These are phyloP conservation scores for Talinum fruticosum DNA, from an alignment of 148 eudicot genomes.

Conservation along the genomic window DNA sequence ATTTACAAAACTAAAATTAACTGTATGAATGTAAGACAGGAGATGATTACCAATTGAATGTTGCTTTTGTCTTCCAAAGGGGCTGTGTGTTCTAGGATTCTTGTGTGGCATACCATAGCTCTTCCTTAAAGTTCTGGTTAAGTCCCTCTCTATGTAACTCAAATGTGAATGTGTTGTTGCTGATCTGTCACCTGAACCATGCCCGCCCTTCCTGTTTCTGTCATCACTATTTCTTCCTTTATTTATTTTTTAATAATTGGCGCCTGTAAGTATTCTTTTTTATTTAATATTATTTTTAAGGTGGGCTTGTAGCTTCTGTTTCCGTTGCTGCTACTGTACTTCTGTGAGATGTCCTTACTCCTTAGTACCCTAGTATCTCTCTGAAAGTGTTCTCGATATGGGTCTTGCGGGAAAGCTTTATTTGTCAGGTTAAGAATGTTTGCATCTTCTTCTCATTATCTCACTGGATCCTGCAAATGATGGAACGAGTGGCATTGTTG, in stretches of 20 bases:
- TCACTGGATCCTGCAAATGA: neutral
- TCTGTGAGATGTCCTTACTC: neutral
- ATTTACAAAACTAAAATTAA: no score
- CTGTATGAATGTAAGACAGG: neutral
- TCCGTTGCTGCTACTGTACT: neutral
- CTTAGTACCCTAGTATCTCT: neutral
- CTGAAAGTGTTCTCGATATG: neutral
- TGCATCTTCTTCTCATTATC: neutral
- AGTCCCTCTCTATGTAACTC: no score
- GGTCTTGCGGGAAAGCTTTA: neutral
- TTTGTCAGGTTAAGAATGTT: neutral
- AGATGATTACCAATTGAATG: neutral
- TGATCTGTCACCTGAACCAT: no score
- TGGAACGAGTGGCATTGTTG: neutral
- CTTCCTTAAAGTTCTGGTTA: neutral
- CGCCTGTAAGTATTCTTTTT: no score
- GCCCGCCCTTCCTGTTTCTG: no score
- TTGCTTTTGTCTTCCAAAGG: neutral
- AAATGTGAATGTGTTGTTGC: no score
- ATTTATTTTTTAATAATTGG: no score
- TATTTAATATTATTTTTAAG: no score
- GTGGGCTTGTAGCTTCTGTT: no score
- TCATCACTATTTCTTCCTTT: no score
- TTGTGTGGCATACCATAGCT: no score
- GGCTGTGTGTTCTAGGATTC: neutral